phyloP scores from a whole-genome alignment of 179 eudicot species.

The Dionaea muscipula region DNA sequence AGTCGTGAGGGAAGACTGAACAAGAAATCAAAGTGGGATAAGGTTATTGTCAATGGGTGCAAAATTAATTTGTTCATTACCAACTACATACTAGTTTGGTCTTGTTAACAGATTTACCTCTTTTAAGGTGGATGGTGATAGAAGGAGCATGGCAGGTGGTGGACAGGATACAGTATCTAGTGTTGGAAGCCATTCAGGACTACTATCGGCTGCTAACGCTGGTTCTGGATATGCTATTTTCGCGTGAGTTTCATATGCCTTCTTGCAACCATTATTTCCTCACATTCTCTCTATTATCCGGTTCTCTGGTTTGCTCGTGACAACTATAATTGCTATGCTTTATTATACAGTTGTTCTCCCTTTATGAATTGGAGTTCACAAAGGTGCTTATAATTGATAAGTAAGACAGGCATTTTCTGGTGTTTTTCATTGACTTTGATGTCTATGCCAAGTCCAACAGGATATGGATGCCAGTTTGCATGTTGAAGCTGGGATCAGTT shows the following conservation, averaged over 20 bases:
- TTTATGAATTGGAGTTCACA: too few relatives aligned
- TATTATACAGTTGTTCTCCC: too few relatives aligned
- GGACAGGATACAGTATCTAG: conserved; percentile 49
- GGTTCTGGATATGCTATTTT: conserved; percentile 78
- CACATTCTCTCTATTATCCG: too few relatives aligned
- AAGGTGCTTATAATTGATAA: too few relatives aligned
- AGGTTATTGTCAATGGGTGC: conserved; percentile 28
- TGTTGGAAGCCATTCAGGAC: conserved; percentile 48
- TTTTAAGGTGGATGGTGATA: conserved; percentile 75
- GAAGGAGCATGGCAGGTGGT: conserved; percentile 30
- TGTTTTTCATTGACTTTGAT: too few relatives aligned
- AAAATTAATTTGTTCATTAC: background rate
- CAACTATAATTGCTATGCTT: too few relatives aligned
- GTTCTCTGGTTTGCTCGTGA: background rate
- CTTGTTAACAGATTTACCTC: background rate
- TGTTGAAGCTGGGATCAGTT: background rate
- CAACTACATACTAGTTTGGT: background rate
- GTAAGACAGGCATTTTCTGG: too few relatives aligned
- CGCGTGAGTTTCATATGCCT: conserved; percentile 48
- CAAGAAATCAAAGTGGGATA: conserved; percentile 97
- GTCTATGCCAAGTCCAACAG: background rate
- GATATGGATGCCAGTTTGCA: background rate
- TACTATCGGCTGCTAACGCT: conserved; percentile 57
- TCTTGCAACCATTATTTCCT: background rate
- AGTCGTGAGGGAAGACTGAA: conserved; percentile 66